Conservation (phyloP, 2,329 filamentous ascomycete genomes). For the Tolypocladium endophyticum region DNA sequence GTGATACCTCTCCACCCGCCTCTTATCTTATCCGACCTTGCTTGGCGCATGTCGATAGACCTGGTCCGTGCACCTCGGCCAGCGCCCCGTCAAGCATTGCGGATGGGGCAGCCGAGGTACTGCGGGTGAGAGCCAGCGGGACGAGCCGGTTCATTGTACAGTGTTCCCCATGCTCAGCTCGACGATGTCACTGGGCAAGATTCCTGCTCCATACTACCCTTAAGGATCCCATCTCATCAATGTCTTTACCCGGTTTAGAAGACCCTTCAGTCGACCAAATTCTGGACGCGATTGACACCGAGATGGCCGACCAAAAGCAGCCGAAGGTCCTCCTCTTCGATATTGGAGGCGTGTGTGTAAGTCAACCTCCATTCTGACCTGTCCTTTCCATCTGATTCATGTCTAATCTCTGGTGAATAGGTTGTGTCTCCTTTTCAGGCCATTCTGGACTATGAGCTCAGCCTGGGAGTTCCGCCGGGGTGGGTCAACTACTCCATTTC, state of each 20-base stretch:
- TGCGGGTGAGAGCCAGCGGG: background rate
- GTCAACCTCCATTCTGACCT: conserved; percentile 25
- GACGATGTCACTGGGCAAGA: background rate
- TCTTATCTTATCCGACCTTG: background rate
- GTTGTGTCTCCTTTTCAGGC: conserved; percentile 86
- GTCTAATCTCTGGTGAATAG: conserved; percentile 31
- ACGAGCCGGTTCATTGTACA: background rate
- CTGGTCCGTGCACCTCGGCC: background rate
- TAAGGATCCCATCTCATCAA: background rate
- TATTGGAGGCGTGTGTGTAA: conserved; percentile 92
- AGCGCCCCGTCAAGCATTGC: background rate
- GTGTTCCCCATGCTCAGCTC: background rate
- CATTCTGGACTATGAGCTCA: conserved; percentile 81
- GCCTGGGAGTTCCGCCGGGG: conserved; percentile 66
- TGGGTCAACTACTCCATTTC: conserved; percentile 92
- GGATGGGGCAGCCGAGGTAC: conserved; percentile 5
- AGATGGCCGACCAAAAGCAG: conserved; percentile 33
- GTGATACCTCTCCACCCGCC: conserved; percentile 7
- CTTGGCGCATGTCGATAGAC: background rate
- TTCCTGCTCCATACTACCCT: background rate
- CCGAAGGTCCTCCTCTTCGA: conserved; percentile 83
- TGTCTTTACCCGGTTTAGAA: conserved; percentile 1
- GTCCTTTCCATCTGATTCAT: background rate
- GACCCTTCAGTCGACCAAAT: conserved; percentile 11
- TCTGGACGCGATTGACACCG: conserved; percentile 16